phyloP scores from a whole-genome alignment of 257 asterid genomes.

The Echites panduratus region DNA sequence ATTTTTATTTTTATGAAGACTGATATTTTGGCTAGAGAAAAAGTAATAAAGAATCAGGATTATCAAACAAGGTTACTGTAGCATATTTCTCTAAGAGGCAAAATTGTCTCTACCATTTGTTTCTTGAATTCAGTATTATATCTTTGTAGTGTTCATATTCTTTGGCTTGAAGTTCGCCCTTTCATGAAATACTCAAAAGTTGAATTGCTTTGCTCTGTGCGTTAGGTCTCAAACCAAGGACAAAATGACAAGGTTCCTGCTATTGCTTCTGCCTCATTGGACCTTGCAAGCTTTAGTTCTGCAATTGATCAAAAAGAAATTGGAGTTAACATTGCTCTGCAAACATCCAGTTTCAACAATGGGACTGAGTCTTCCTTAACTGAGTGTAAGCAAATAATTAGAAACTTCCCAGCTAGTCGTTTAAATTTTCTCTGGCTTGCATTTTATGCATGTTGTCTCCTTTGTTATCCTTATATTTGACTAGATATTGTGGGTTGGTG shows the following conservation, averaged over 20 bases:
- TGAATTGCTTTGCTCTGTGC: conserved; percentile 5
- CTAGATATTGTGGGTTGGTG: too few relatives aligned
- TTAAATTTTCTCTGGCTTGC: background rate
- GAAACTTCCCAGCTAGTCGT: background rate
- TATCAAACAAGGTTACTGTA: background rate
- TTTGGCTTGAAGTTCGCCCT: background rate
- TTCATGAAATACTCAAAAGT: background rate
- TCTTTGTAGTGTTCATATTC: background rate
- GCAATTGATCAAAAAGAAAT: conserved; percentile 26
- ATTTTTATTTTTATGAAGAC: background rate
- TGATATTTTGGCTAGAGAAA: background rate
- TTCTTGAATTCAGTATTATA: conserved; percentile 6
- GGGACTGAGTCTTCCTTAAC: conserved; percentile 29
- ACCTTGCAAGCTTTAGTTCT: conserved; percentile 50
- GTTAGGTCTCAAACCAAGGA: conserved; percentile 40
- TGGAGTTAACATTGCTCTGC: conserved; percentile 34
- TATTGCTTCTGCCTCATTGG: conserved; percentile 39
- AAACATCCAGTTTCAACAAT: conserved; percentile 10
- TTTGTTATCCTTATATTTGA: background rate
- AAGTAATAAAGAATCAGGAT: background rate
- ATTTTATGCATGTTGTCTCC: background rate
- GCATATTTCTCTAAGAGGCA: background rate
- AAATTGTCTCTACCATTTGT: conserved; percentile 2
- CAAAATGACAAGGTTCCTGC: conserved; percentile 32
- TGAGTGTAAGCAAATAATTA: conserved; percentile 36